Base-by-base conservation (phyloP, 371 early-diverging fungal genomes). In the Mortierella polycephala region DNA sequence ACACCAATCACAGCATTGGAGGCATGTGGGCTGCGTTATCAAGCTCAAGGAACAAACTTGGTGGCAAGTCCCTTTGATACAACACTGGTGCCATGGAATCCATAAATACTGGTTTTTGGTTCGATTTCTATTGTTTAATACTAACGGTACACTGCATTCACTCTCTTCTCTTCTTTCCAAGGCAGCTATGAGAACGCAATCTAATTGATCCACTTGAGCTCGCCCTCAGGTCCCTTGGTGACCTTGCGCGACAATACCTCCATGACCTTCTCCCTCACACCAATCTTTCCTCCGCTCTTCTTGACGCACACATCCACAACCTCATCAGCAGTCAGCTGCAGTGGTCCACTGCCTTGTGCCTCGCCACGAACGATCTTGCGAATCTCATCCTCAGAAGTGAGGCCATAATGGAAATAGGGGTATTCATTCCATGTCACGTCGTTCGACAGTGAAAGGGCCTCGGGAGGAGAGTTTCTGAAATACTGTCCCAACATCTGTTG, bases 361-460 rank as follows among this genome's bases (percentile, higher is more conserved):
- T 89, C 87, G 46, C 90, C 95, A 14, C 71, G 79, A 1, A 93
- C 77, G 21, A 90, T 82, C 30, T 56, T 61, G 50, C 85, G 81
- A 12, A 98, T 87, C 61, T 96, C 96, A 11, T 86, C 66, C 73
- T 95, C 96, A 1, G 90, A 87, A 0, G 97, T 96, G 49, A 97
- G 82, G 8, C 89, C 89, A 61, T 88, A 94, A 46, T 90, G 80
- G 8, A 87, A 81, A 72, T 90, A 91, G 11, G 94, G 95, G 74
- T 96, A 94, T 62, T 91, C 74, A 16, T 53, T 62, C 65, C 83
- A 88, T 7, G 84, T 62, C n/a, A 76, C 82, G 0, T 64, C 55
- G 46, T 64, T 75, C 50, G 81, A 71, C 8, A 84, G 75, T 21
- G 87, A 82, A 30, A 75, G 61, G 7, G 85, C 64, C 16, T 60